Conservation (phyloP, 1,139 yeast species). For the Pichia sp. region DNA sequence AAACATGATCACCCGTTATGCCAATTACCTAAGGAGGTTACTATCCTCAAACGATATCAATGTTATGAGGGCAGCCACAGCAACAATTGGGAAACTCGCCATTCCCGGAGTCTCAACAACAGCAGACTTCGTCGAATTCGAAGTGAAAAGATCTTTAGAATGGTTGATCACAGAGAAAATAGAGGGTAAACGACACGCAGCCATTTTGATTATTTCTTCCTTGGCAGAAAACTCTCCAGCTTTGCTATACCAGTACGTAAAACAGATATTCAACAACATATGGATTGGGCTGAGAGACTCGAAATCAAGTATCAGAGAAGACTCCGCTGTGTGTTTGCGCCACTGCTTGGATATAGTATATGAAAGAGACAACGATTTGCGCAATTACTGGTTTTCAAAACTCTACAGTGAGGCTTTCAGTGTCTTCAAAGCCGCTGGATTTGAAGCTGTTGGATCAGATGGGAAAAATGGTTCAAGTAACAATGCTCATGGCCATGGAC, state of each 20-base stretch:
- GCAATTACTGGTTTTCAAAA: slow-evolving; percentile 69
- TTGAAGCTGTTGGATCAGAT: slow-evolving; percentile 6
- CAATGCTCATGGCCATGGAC: not conserved
- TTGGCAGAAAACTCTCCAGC: slow-evolving; percentile 88
- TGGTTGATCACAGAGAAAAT: slow-evolving; percentile 81
- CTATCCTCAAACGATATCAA: slow-evolving; percentile 79
- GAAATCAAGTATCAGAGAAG: slow-evolving; percentile 68
- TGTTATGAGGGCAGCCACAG: slow-evolving; percentile 83
- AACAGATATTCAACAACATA: slow-evolving; percentile 72
- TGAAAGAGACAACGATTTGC: slow-evolving; percentile 68
- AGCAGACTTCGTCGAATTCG: slow-evolving; percentile 89
- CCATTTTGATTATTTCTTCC: slow-evolving; percentile 77
- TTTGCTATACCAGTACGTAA: slow-evolving; percentile 69
- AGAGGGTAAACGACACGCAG: slow-evolving; percentile 85
- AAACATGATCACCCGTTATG: slow-evolving; percentile 84
- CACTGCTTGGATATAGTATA: slow-evolving; percentile 75
- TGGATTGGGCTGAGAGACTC: slow-evolving; percentile 87
- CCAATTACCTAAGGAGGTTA: slow-evolving; percentile 77
- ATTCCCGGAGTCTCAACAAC: slow-evolving; percentile 85
- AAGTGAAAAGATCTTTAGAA: slow-evolving; percentile 84
- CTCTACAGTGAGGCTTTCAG: slow-evolving; percentile 39
- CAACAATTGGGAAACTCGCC: slow-evolving; percentile 82
- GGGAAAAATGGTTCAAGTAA: slow-evolving; percentile 9
- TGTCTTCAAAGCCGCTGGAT: slow-evolving; percentile 25
- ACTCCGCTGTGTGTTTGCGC: slow-evolving; percentile 78